Base-by-base conservation (phyloP, 1,284 basidiomycete genomes). In the Cutaneotrichosporon mucoides region DNA sequence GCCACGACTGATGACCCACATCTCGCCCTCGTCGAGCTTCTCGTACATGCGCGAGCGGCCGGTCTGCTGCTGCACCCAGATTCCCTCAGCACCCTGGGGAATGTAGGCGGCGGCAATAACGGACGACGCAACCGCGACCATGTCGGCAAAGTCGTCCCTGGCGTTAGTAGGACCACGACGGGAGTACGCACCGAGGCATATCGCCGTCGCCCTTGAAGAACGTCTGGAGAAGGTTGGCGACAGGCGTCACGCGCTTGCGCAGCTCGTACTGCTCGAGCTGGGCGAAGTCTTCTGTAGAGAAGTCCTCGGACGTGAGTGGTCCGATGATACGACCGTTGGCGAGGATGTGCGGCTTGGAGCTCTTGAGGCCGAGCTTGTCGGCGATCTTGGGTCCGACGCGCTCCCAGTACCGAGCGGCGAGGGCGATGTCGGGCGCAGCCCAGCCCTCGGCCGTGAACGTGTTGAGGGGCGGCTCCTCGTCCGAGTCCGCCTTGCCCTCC, bases 261-360 rank as follows among this genome's bases (percentile, higher is more conserved):
- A 86, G 74, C 75, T 96, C 93, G 73, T 87, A 93, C 2, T 78
- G 72, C 61, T 86, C 84, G 45, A 95, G 76, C 1, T 83, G 79
- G 49, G 80, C 77, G 70, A 93, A 87, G 73, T 94, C 92, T 12
- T 82, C 82, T 0, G 83, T 71, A 5, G 76, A 62, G 70, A 95
- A 90, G 11, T 83, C 82, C 10, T 79, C 80, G 1, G 76, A 61
- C 6, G 75, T 75, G 50, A 90, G 74, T 0, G 87, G 87, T 0
- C 88, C 87, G 35, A 90, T 76, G 48, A 92, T 90, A 37, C 92
- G 82, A 41, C 92, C 92, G 67, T 95, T 95, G 53, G 90, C 79
- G 43, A 93, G 67, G 16, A 96, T 59, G 1, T 82, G 87, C 13
- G 81, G 80, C 57, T 86, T 76, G 0, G 86, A 86, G 1, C 83